Evolutionary conservation across 2,329 filamentous ascomycete genomes (phyloP), one percentile per base, ranked within the genome.

Genomic region (Cytospora schulzeri): DNA sequence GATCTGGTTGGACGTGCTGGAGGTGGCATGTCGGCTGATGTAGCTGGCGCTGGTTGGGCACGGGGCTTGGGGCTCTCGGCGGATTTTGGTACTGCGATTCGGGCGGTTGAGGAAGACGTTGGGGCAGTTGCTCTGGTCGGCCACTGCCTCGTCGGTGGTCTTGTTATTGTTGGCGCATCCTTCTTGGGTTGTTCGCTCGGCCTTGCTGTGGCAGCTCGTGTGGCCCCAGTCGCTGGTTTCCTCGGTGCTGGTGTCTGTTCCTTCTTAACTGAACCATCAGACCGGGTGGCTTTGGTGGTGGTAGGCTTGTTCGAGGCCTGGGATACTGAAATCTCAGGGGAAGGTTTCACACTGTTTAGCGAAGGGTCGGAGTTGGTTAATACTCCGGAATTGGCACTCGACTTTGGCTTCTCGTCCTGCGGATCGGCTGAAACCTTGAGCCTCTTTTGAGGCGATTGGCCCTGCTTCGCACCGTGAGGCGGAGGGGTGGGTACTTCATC

Each of bases 401-500:
- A 22, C 24, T 19, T 26, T 6, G 62, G 66, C 38, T 68, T 63
- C 4, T 68, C 57, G 3, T 55, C 59, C 28, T 60, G 38, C 12
- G 28, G 31, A 19, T 66, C 62, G 48, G 57, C 31, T 1, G 71
- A 70, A 38, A 71, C 65, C 59, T 69, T 66, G 51, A 66, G 64
- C 62, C 69, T 72, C 67, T 75, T 76, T 45, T 71, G 69, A 12
- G 76, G 74, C 4, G 74, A 74, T 56, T 73, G 71, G 22, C 68
- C 71, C 12, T 68, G 69, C 38, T 70, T 73, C n/a, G 71, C 69
- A 1, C 68, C 63, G 56, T 76, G 73, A 11, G 75, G 72, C 57
- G 77, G 71, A 62, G 78, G 72, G 58, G 75, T 63, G 5, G 75
- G 69, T 60, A 77, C 69, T 66, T 75, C 74, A 0, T 73, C 72